Percentiles rank a stretch among this genome's conserved stretches.
Evolutionary conservation across 2,329 filamentous ascomycete genomes (phyloP).

Genomic region (Aspergillus spinulosporus): DNA sequence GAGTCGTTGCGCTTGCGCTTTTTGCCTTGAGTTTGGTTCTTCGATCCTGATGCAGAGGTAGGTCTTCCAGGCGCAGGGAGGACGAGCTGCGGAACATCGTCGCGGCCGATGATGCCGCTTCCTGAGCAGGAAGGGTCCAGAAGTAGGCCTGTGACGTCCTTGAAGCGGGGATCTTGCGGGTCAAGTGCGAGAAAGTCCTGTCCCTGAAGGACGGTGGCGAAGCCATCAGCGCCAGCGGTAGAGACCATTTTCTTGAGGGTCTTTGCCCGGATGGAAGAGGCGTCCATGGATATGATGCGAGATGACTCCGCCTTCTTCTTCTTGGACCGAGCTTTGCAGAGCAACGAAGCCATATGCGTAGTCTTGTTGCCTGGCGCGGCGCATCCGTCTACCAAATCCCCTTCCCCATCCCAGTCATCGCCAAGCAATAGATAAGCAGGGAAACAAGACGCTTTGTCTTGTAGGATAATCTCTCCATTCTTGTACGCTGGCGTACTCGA

Average conservation of each 20-base stretch:
- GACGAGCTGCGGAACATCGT: conserved; percentile 70
- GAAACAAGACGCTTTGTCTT: conserved; percentile 97
- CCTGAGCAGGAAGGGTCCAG: conserved; percentile 95
- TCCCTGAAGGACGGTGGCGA: conserved; percentile 68
- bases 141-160: conserved; percentile 74
- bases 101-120: conserved; percentile 87
- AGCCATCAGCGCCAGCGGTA: conserved; percentile 67
- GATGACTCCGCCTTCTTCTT: not conserved
- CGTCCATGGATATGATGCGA: conserved; percentile 53
- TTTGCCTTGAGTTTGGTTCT: conserved; percentile 30
- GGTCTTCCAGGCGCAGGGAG: conserved; percentile 44
- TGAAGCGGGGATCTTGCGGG: conserved; percentile 61
- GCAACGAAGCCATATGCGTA: conserved; percentile 80
- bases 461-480: conserved; percentile 77
- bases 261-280: conserved; percentile 59
- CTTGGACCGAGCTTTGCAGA: conserved; percentile 37
- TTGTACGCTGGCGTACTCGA: conserved; percentile 72
- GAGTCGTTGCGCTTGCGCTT: conserved; percentile 44
- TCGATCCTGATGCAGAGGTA: conserved; percentile 25
- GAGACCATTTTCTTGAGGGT: conserved; percentile 83
- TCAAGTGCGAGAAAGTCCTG: conserved; percentile 81
- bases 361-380: conserved; percentile 97
- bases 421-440: conserved; percentile 81
- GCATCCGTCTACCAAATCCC: conserved; percentile 83
- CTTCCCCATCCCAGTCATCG: conserved; percentile 59